Evolutionary conservation across 2,329 filamentous ascomycete genomes (phyloP).

Genomic region (Alternaria rosae): DNA sequence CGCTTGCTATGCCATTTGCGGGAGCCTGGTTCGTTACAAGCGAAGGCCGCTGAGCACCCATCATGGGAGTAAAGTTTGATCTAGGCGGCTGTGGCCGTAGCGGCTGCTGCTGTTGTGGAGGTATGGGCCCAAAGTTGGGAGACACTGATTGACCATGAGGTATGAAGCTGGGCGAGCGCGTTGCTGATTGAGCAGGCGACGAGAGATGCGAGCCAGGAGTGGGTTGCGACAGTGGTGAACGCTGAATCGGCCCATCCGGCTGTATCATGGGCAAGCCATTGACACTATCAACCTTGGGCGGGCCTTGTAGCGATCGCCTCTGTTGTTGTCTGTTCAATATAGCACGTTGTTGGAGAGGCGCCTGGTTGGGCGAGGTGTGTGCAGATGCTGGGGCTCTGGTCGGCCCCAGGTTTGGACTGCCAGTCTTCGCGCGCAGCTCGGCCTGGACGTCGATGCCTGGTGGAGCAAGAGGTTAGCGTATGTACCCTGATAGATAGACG

Average conservation of each 20-base stretch:
- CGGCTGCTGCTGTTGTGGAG: slow-evolving; percentile 48
- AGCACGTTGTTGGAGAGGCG: slow-evolving; percentile 79
- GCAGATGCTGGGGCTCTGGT: slow-evolving; percentile 66
- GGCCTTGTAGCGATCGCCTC: slow-evolving; percentile 75
- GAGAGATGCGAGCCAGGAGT: slow-evolving; percentile 82
- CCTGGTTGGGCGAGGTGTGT: slow-evolving; percentile 57
- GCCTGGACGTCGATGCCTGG: slow-evolving; percentile 95
- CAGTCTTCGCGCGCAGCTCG: slow-evolving; percentile 90
- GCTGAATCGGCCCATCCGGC: slow-evolving; percentile 54
- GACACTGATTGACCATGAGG: slow-evolving; percentile 67
- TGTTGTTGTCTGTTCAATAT: slow-evolving; percentile 81
- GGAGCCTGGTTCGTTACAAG: slow-evolving; percentile 47
- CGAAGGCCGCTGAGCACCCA: slow-evolving; percentile 50
- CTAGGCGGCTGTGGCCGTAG: slow-evolving; percentile 57
- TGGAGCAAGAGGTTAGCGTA: slow-evolving; percentile 27
- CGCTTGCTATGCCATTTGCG: slow-evolving; percentile 47
- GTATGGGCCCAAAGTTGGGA: slow-evolving; percentile 63
- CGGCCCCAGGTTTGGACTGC: slow-evolving; percentile 79
- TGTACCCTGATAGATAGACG: slow-evolving; percentile 3
- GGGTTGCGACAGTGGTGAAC: slow-evolving; percentile 78
- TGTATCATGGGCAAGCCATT: slow-evolving; percentile 52
- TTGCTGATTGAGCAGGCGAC: slow-evolving; percentile 65
- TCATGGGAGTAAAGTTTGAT: slow-evolving; percentile 56
- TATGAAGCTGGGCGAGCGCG: slow-evolving; percentile 68
- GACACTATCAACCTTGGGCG: slow-evolving; percentile 71